phyloP scores from a whole-genome alignment of 2,329 filamentous ascomycete species.

The Colletotrichum echinochloae region DNA sequence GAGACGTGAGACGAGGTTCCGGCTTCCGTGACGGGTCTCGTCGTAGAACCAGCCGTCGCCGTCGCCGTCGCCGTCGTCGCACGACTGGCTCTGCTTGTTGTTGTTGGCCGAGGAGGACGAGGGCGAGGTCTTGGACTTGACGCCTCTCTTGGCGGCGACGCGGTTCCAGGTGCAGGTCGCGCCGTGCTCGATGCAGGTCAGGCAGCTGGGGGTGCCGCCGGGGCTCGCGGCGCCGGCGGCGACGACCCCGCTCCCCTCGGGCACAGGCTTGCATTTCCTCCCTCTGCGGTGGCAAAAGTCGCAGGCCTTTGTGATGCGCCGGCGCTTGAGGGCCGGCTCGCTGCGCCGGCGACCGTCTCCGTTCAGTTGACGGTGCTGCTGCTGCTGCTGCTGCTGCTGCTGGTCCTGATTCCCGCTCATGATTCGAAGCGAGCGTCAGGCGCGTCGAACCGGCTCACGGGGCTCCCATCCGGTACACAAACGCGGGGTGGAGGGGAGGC shows the following conservation, averaged over 20 bases:
- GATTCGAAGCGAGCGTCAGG: constrained; percentile 24
- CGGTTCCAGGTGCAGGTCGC: constrained; percentile 40
- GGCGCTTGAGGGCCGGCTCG: constrained; percentile 36
- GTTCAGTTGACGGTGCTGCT: not conserved
- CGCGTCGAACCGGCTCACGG: constrained; percentile 33
- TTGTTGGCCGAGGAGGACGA: not conserved
- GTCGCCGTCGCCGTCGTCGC: constrained; percentile 4
- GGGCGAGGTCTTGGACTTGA: constrained; percentile 40
- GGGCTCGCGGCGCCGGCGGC: not conserved
- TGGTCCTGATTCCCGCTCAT: constrained; percentile 20
- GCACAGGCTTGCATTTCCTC: constrained; percentile 41
- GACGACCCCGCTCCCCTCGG: constrained; percentile 14
- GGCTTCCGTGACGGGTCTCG: constrained; percentile 36
- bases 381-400: too few species aligned
- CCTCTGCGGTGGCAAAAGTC: constrained; percentile 41
- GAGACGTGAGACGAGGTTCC: constrained; percentile 29
- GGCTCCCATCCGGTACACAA: constrained; percentile 25
- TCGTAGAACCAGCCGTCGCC: constrained; percentile 39
- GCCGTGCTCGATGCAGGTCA: constrained; percentile 42
- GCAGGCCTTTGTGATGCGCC: constrained; percentile 42
- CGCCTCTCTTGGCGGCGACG: constrained; percentile 40
- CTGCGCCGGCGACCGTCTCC: constrained; percentile 24
- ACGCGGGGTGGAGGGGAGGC: not conserved
- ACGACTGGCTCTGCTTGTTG: constrained; percentile 17
- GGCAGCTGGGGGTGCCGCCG: constrained; percentile 29